Evolutionary conservation across 352 stramenopile genomes (phyloP), one percentile per base, ranked within the genome.

Genomic region (Pythium vanterpoolii): DNA sequence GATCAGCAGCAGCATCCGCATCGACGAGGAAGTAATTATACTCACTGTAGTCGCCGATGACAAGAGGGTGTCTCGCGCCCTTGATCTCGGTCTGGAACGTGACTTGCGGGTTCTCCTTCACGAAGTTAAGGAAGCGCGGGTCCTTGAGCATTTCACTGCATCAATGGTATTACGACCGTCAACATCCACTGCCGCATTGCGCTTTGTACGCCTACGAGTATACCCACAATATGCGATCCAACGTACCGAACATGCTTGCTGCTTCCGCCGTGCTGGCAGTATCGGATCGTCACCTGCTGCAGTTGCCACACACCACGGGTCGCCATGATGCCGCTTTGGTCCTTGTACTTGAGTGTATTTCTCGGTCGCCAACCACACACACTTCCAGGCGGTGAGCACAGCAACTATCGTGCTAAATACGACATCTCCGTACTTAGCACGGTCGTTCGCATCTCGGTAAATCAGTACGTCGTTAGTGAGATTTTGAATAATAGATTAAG

Each of bases 101-200:
- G 56, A 95, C 77, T 71, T 95, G 86, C 53, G 86, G 86, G 64
- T 95, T 95, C 58, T 91, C 83, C 66, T 90, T 82, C 42, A 95
- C 86, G 57, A 95, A 93, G 43, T 79, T 71, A 31, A 90, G 64
- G 68, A 95, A 95, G 42, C 83, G 83, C 59, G 78, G 53, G 56
- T 93, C 83, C 42, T 71, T 68, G 46, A 95, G 72, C 68, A 95
- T 74, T 34, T 90, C 67, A 31, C 76, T 86, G 47, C 24, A 23
- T 10, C 24, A 51, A n/a, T 59, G 16, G 43, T 26, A 33, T 21
- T 16, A 4, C 27, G 43, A 19, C 40, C 45, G 26, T 54, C 30
- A 60, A 34, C 47, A 36, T 56, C 14, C 14, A 11, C 51, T 5
- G 16, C 19, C 18, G 40, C n/a, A 46, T 1, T 27, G 6, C 34